Percentiles rank a stretch among this genome's conserved stretches.
Evolutionary conservation across 371 early-diverging fungal genomes (phyloP).

Genomic region (Dinochytrium kinnereticum): DNA sequence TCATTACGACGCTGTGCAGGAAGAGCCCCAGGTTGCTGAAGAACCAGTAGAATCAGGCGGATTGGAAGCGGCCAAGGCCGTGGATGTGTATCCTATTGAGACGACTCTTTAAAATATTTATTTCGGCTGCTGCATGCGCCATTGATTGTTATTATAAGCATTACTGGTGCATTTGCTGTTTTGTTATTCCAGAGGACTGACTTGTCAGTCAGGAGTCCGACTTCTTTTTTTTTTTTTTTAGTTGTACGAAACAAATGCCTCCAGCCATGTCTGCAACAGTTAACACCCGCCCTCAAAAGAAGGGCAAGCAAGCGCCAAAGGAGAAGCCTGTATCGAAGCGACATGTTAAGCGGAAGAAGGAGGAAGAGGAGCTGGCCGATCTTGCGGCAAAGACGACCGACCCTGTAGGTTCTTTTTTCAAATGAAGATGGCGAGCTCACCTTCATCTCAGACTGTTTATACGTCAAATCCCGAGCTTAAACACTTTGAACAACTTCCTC

Average conservation of each 20-base stretch:
- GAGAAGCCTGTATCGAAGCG: constrained; percentile 26
- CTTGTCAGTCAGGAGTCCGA: no score
- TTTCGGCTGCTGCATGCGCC: no score
- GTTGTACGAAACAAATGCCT: neutral
- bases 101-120: no score
- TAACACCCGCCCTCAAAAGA: neutral
- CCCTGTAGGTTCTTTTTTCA: constrained; percentile 21
- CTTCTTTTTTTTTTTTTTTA: constrained; percentile 22
- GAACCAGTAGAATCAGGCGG: no score
- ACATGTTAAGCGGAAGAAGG: constrained; percentile 38
- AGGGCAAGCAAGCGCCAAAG: constrained; percentile 19
- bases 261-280: neutral
- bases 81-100: no score
- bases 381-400: constrained; percentile 34
- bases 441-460: constrained; percentile 11
- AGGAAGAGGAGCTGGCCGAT: constrained; percentile 41
- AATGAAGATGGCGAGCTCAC: no score
- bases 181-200: no score
- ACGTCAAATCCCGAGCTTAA: constrained; percentile 12
- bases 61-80: no score
- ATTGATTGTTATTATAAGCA: no score
- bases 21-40: no score
- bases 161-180: no score
- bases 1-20: no score
- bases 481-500: constrained; percentile 29